phyloP scores from a whole-genome alignment of 768 basidiomycete genomes.

The Trametopsis cervina region DNA sequence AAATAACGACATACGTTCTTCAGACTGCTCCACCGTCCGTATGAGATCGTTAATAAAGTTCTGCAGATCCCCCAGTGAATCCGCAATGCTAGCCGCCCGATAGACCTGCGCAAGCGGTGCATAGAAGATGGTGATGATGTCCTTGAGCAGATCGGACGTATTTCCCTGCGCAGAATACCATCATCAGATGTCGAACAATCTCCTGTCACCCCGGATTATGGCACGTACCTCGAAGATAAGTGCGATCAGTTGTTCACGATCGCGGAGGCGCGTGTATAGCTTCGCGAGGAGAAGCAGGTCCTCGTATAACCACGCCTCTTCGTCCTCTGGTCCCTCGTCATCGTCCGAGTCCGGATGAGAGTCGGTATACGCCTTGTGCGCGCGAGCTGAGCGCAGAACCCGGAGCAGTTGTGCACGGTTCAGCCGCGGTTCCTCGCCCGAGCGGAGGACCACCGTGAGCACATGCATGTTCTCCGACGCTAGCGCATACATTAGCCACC shows the following conservation, averaged over 20 bases:
- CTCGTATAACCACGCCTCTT: constrained; percentile 95
- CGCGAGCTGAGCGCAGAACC: constrained; percentile 69
- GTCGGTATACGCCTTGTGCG: constrained; percentile 72
- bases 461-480: constrained; percentile 67
- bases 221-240: constrained; percentile 84
- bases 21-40: constrained; percentile 84
- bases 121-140: constrained; percentile 99
- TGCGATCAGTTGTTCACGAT: constrained; percentile 87
- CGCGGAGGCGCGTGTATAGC: constrained; percentile 72
- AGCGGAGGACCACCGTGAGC: constrained; percentile 72
- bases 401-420: constrained; percentile 75
- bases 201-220: too few species aligned
- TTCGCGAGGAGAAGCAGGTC: constrained; percentile 78
- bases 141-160: constrained; percentile 91
- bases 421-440: constrained; percentile 67
- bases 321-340: constrained; percentile 87
- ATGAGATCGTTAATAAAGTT: constrained; percentile 94
- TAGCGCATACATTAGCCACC: too few species aligned
- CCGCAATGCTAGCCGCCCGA: constrained; percentile 93
- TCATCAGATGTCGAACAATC: not conserved
- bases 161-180: constrained; percentile 54
- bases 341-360: constrained; percentile 77
- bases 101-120: constrained; percentile 95
- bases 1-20: constrained; percentile 65
- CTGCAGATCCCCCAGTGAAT: constrained; percentile 87